These are phyloP conservation scores for Alternaria ventricosa DNA, from an alignment of 2,329 filamentous ascomycete species.

Conservation along the genomic window DNA sequence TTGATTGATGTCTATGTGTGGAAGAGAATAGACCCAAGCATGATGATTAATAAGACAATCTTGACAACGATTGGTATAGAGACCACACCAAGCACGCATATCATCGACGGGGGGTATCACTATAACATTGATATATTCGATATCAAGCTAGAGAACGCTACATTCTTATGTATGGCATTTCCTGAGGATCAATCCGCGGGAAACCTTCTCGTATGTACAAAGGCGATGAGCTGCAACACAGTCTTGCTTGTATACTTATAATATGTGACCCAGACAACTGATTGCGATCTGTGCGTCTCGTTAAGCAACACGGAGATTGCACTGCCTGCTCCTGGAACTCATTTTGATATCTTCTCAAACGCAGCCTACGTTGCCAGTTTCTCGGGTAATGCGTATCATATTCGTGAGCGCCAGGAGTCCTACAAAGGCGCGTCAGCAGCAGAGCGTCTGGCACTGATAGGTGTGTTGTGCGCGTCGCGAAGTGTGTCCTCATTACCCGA, in stretches of 20 bases:
- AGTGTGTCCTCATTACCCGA: background rate
- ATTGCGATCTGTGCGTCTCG: background rate
- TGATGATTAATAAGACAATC: too few species aligned
- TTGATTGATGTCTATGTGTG: too few species aligned
- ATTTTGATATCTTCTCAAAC: background rate
- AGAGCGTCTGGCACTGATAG: background rate
- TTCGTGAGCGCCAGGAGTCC: background rate
- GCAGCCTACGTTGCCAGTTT: fast-evolving
- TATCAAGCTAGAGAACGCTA: too few species aligned
- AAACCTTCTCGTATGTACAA: too few species aligned
- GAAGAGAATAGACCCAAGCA: too few species aligned
- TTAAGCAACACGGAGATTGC: background rate
- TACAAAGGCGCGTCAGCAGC: too few species aligned
- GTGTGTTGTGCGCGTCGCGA: background rate
- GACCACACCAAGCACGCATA: too few species aligned
- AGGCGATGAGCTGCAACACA: background rate
- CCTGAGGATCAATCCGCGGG: too few species aligned
- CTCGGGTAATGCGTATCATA: background rate
- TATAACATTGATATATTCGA: too few species aligned
- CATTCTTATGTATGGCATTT: too few species aligned
- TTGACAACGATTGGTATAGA: too few species aligned
- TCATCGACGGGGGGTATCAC: too few species aligned
- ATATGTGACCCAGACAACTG: background rate
- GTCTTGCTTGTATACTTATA: background rate
- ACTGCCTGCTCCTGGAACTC: background rate